Conservation (phyloP, 192 early-diverging fungal genomes). For the Chytriomyces confervae region DNA sequence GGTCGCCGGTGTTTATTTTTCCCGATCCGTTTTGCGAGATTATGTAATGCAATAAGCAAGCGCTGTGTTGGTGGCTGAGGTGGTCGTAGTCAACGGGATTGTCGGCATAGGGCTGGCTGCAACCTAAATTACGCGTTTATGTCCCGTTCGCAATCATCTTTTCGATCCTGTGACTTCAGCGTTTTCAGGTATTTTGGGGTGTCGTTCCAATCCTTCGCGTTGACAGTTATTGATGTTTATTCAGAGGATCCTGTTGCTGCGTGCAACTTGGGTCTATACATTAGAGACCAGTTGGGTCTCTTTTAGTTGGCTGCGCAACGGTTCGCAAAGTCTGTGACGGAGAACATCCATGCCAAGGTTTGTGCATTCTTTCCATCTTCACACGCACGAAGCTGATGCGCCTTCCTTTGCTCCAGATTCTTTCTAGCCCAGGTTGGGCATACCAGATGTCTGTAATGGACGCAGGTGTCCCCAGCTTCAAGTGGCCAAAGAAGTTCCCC, state of each 20-base stretch:
- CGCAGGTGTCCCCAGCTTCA: neutral
- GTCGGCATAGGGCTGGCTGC: no score
- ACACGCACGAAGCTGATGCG: neutral
- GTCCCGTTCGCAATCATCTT: neutral
- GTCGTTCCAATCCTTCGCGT: neutral
- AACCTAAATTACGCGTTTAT: no score
- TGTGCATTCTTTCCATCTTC: neutral
- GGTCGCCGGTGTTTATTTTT: no score
- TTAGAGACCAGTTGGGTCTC: neutral
- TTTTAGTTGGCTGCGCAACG: neutral
- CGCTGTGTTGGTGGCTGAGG: no score
- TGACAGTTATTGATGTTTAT: neutral
- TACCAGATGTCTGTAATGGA: neutral
- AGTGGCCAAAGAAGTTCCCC: no score
- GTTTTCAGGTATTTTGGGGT: neutral
- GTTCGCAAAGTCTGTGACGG: neutral
- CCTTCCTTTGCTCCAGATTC: neutral
- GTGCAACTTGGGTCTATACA: conserved; percentile 1
- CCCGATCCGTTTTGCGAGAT: no score
- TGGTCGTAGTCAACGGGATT: no score
- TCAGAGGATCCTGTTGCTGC: neutral
- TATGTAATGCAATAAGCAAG: no score
- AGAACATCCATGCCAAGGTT: neutral
- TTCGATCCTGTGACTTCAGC: neutral
- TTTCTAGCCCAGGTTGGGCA: conserved; percentile 15